These are phyloP conservation scores for Vitis cinerea DNA, from an alignment of 164 flowering plant species.

Conservation along the genomic window DNA sequence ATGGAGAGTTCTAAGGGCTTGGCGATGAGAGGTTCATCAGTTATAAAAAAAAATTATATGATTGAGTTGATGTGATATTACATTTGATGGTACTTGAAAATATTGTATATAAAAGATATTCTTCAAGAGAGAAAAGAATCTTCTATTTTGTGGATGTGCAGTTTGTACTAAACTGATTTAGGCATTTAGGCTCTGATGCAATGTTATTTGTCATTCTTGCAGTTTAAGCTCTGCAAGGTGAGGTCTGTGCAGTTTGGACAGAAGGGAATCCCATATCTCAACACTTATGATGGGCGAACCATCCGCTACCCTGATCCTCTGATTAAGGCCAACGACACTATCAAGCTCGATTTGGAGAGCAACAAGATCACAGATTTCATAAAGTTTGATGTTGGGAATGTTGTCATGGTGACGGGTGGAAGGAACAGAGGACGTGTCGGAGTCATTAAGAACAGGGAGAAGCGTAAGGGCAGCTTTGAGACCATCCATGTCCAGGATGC, in stretches of 20 bases:
- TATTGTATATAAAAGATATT: not conserved
- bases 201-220: slow-evolving; percentile 4
- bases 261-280: slow-evolving; percentile 52
- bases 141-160: not conserved
- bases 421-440: slow-evolving; percentile 61
- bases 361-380: slow-evolving; percentile 49
- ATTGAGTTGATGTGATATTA: too few relatives aligned
- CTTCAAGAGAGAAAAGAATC: too few relatives aligned
- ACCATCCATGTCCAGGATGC: slow-evolving; percentile 48
- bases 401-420: slow-evolving; percentile 64
- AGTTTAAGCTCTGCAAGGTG: slow-evolving; percentile 61
- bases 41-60: too few relatives aligned
- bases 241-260: slow-evolving; percentile 47
- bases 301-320: slow-evolving; percentile 58
- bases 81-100: not conserved
- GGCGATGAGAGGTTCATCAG: too few relatives aligned
- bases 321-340: slow-evolving; percentile 56
- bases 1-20: too few relatives aligned
- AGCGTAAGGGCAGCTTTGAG: slow-evolving; percentile 59
- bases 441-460: slow-evolving; percentile 50
- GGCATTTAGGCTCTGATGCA: not conserved
- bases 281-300: slow-evolving; percentile 57
- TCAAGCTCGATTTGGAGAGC: slow-evolving; percentile 48
- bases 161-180: too few relatives aligned
- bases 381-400: slow-evolving; percentile 55